phyloP scores from a whole-genome alignment of 345 rosid genomes.

The Schrenkiella parvula region DNA sequence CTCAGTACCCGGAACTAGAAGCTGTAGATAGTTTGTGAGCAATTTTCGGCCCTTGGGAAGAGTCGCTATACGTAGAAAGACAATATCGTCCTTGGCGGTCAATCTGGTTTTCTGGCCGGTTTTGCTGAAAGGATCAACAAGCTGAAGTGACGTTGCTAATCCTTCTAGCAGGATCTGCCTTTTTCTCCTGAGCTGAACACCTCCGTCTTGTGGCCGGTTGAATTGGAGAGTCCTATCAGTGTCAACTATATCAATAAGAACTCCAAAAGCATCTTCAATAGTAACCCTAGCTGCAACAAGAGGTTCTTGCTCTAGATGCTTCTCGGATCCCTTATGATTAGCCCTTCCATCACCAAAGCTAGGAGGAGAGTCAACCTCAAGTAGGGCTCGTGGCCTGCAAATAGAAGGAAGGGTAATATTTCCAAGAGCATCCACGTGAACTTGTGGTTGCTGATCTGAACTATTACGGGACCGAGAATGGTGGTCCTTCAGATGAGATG shows the following conservation, averaged over 20 bases:
- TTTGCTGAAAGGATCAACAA: slow-evolving; percentile 85
- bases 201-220: slow-evolving; percentile 81
- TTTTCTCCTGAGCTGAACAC: slow-evolving; percentile 63
- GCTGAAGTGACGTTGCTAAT: slow-evolving; percentile 82
- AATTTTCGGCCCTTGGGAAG: slow-evolving; percentile 87
- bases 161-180: slow-evolving; percentile 78
- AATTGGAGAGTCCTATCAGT: slow-evolving; percentile 67
- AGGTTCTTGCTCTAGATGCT: slow-evolving; percentile 88
- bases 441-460: slow-evolving; percentile 56
- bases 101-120: slow-evolving; percentile 45
- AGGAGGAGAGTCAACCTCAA: slow-evolving; percentile 63
- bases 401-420: slow-evolving; percentile 56
- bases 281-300: slow-evolving; percentile 95
- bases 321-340: slow-evolving; percentile 53
- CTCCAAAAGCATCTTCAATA: slow-evolving; percentile 67
- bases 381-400: slow-evolving; percentile 65
- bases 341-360: slow-evolving; percentile 51
- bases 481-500: slow-evolving; percentile 73
- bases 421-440: slow-evolving; percentile 57
- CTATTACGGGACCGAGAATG: slow-evolving; percentile 73
- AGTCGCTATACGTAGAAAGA: slow-evolving; percentile 66
- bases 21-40: slow-evolving; percentile 60
- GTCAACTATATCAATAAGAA: slow-evolving; percentile 87
- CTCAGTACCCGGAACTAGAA: slow-evolving; percentile 80
- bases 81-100: slow-evolving; percentile 70